phyloP scores from a whole-genome alignment of 225 moss, liverwort and hornwort species.

The Takakia lepidozioides region DNA sequence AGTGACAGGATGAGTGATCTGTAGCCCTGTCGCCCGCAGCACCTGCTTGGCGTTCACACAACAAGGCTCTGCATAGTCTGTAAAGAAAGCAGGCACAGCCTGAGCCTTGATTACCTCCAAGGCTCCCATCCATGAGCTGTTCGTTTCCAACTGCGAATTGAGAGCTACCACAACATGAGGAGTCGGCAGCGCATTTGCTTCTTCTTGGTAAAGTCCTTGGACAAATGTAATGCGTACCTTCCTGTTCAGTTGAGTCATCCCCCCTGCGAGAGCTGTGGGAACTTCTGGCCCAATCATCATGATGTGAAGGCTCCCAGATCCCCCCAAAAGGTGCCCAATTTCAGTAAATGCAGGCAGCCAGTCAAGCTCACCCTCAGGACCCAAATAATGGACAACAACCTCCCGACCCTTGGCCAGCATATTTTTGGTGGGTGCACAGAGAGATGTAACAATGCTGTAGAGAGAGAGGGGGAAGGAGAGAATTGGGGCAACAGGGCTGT shows the following conservation, averaged over 20 bases:
- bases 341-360: constrained; percentile 59
- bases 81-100: constrained; percentile 39
- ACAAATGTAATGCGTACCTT: constrained; percentile 46
- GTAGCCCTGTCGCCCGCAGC: constrained; percentile 40
- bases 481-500: constrained; percentile 49
- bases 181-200: constrained; percentile 42
- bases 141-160: constrained; percentile 39
- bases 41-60: constrained; percentile 56
- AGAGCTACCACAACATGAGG: constrained; percentile 47
- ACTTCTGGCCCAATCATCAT: constrained; percentile 56
- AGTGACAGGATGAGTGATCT: constrained; percentile 47
- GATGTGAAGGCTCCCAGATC: constrained; percentile 31
- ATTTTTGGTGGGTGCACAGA: constrained; percentile 40
- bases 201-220: constrained; percentile 54
- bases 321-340: constrained; percentile 48
- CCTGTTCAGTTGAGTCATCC: constrained; percentile 35
- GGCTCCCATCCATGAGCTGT: constrained; percentile 44
- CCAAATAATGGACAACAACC: constrained; percentile 47
- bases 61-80: constrained; percentile 54
- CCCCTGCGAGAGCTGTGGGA: constrained; percentile 41
- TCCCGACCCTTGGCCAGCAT: constrained; percentile 51
- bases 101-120: constrained; percentile 38
- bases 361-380: constrained; percentile 58
- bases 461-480: constrained; percentile 25
- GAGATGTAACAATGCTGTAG: constrained; percentile 42